Evolutionary conservation across 129 eudicot genomes (phyloP).

Genomic region (Tagetes erecta): DNA sequence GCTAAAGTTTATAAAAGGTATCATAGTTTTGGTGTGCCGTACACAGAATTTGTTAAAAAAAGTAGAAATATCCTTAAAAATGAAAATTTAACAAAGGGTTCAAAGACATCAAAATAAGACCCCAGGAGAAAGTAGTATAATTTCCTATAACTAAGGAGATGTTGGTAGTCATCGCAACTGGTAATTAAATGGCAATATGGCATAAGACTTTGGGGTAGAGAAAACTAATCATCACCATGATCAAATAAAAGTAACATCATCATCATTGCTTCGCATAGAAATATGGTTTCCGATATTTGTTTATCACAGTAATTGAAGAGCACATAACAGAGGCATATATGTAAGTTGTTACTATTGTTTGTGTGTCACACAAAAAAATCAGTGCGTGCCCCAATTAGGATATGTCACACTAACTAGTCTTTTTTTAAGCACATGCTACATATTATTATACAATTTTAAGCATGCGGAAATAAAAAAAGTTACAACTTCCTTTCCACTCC

Average conservation of each 20-base stretch:
- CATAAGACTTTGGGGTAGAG: too few relatives aligned
- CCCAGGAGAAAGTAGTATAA: background rate
- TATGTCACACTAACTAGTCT: background rate
- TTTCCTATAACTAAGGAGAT: constrained; percentile 5
- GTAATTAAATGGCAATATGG: background rate
- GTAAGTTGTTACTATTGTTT: constrained; percentile 4
- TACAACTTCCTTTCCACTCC: background rate
- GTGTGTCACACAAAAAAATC: background rate
- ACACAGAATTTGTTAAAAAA: background rate
- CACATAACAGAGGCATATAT: background rate
- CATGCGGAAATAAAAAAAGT: background rate
- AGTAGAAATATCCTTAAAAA: constrained; percentile 7
- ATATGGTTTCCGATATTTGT: background rate
- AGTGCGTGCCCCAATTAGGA: constrained; percentile 7
- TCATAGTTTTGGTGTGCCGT: constrained; percentile 15
- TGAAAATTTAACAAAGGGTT: background rate
- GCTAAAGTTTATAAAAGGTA: constrained; percentile 8
- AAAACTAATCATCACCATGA: constrained; percentile 4
- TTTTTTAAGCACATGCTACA: background rate
- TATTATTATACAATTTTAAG: background rate
- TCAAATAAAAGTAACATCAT: constrained; percentile 3
- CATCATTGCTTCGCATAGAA: background rate
- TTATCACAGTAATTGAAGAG: too few relatives aligned
- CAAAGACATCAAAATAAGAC: constrained; percentile 4
- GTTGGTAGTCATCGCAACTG: constrained; percentile 6